Evolutionary conservation across 495 filamentous ascomycete species (phyloP).

Genomic region (Penicillium longicatenatum): DNA sequence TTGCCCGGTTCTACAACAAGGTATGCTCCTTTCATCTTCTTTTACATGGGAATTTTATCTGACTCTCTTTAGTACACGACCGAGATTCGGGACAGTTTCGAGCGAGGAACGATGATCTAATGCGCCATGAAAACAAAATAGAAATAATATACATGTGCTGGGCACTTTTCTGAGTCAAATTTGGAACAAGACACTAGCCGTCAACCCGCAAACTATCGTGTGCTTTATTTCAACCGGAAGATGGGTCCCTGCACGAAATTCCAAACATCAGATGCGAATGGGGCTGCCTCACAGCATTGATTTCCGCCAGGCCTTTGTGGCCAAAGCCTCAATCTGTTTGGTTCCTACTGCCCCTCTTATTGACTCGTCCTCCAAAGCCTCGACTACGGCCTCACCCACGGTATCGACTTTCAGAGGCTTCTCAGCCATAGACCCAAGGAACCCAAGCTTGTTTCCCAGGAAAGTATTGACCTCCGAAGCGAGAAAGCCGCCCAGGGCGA

Average conservation of each 20-base stretch:
- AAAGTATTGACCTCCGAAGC: slow-evolving; percentile 71
- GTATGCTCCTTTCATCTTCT: slow-evolving; percentile 40
- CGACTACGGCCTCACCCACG: slow-evolving; percentile 81
- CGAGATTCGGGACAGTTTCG: slow-evolving; percentile 96
- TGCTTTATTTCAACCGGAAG: neutral
- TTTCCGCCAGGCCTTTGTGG: slow-evolving; percentile 76
- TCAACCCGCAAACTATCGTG: neutral
- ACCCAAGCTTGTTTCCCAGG: slow-evolving; percentile 70
- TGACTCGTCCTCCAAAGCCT: slow-evolving; percentile 69
- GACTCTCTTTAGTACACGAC: slow-evolving; percentile 69
- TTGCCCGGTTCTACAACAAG: slow-evolving; percentile 95
- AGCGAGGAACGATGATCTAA: slow-evolving; percentile 80
- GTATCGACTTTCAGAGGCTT: slow-evolving; percentile 86
- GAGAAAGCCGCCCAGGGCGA: slow-evolving; percentile 71
- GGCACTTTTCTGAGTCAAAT: slow-evolving; percentile 10
- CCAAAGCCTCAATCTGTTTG: slow-evolving; percentile 70
- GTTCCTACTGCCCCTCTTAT: slow-evolving; percentile 71
- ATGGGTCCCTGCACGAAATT: neutral
- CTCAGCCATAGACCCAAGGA: slow-evolving; percentile 74
- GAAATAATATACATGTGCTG: slow-evolving; percentile 29
- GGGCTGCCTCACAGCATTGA: slow-evolving; percentile 63
- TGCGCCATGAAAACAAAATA: slow-evolving; percentile 15
- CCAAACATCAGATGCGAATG: neutral
- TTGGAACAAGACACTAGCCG: slow-evolving; percentile 5
- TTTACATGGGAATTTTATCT: neutral